Evolutionary conservation across 73 alveolate species (phyloP), one percentile per base, ranked within the genome.

Genomic region (Paramecium biaurelia): DNA sequence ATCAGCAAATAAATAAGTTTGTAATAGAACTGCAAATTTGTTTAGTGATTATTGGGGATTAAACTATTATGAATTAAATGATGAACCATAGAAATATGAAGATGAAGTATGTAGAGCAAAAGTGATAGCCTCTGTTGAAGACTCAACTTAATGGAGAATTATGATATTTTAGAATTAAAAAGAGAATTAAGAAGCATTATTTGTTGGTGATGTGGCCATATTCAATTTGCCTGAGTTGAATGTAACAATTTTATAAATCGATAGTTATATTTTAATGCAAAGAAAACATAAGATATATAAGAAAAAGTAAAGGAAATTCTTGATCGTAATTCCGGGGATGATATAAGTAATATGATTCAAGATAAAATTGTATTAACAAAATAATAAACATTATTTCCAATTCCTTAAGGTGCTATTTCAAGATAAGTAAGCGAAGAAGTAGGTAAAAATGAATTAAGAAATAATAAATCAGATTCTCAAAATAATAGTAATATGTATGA

Each of bases 91-190:
- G 20, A 38, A 42, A 12, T 79, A 79, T 79, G 47, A 30, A 23
- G 76, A 79, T 24, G 90, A 79, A 79, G 72, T 79, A n/a, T 23
- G 30, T 10, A 24, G 49, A 42, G 90, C 90, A 10, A 41, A 43
- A 12, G 49, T 79, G 18, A 23, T 43, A 1, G 90, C 90, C 5
- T 79, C 90, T 20, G 70, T 79, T 18, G 90, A 79, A 47, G 90
- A 79, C 7, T 79, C 34, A 18, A 79, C 90, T 30, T 79, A 79
- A 79, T 79, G 70, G 70, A 38, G 90, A 79, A 79, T 79, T 21
- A 79, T 18, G 18, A 45, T 79, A 23, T 79, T 79, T 47, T 45
- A 79, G 20, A 30, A 38, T 21, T 20, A 41, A 24, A 79, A 47
- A 47, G 70, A 79, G 28, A 47, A 47, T 45, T 58, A 79, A 79